Evolutionary conservation across 1,139 yeast genomes (phyloP), one percentile per base, ranked within the genome.

Genomic region (Petasospora rhodanensis): DNA sequence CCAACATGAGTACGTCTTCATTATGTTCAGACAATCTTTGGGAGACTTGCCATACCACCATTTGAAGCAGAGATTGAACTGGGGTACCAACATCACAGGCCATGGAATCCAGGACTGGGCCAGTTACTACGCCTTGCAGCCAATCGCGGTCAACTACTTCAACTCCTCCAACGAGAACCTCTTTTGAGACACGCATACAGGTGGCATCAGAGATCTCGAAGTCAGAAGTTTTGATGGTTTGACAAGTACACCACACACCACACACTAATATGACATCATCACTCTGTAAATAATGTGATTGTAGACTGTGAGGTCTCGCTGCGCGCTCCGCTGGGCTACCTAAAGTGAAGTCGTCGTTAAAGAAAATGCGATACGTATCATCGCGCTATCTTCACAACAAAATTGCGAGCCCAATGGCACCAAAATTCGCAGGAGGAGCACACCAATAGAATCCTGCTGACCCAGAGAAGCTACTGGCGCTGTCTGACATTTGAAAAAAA

Each of bases 41-140:
- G 40, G 59, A 39, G 37, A 30, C 2, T 22, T 36, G 6, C 46
- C 45, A n/a, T 37, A 36, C 18, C 43, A 41, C 22, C 27, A 23
- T 4, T 41, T 49, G 25, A 41, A 58, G 24, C 85, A 71, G 51
- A 72, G 96, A 55, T 79, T 84, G 22, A 79, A 69, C 52, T 87
- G 95, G 95, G 96, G 96, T 21, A 79, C 87, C 11, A 83, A 79
- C 17, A 65, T 67, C 24, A 85, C 93, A 3, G 79, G 83, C 6
- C 68, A 74, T 24, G 96, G 96, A 4, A 84, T 76, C 11, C 68
- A 76, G 41, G 83, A 79, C 45, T 87, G 87, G 85, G 79, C 83
- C 28, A 59, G 64, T 34, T 68, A 76, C 57, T 76, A 84, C 43
- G 73, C 73, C 13, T 64, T 78, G 43, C 70, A 74, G 46, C 77